A percentile compares a stretch with the other conserved stretches of the same genome.
Conservation (phyloP, 352 stramenopile species). For the Globisporangium takayamanum region DNA sequence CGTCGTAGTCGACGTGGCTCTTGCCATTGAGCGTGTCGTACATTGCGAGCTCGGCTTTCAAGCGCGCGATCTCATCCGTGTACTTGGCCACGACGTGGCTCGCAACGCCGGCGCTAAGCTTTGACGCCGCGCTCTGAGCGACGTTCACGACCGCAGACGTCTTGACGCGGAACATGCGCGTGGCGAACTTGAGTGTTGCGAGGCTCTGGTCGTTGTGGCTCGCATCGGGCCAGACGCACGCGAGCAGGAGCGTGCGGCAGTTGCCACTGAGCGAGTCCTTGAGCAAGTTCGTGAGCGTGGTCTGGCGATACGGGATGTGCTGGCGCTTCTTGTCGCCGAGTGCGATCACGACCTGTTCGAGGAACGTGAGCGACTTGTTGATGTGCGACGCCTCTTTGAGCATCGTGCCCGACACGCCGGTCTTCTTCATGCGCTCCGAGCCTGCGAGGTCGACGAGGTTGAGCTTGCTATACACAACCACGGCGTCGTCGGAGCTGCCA, state of each 20-base stretch:
- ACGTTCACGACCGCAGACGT: conserved; percentile 70
- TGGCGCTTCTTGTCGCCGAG: conserved; percentile 80
- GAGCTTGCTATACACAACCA: conserved; percentile 79
- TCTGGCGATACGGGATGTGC: conserved; percentile 92
- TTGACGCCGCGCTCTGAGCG: conserved; percentile 5
- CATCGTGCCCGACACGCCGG: conserved; percentile 44
- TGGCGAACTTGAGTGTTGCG: conserved; percentile 90
- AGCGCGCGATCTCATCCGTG: conserved; percentile 37
- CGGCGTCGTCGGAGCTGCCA: background rate
- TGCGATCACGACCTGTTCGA: conserved; percentile 88
- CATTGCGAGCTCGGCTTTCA: conserved; percentile 54
- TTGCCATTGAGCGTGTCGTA: conserved; percentile 52
- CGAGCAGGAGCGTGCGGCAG: conserved; percentile 79
- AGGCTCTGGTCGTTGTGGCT: conserved; percentile 84
- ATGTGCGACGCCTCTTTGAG: conserved; percentile 52
- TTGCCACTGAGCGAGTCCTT: conserved; percentile 84
- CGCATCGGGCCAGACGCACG: conserved; percentile 70
- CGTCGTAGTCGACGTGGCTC: conserved; percentile 26
- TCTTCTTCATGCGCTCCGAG: conserved; percentile 89
- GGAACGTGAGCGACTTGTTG: conserved; percentile 68
- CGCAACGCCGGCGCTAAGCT: conserved; percentile 14
- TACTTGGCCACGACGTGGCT: conserved; percentile 22
- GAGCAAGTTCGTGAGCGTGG: conserved; percentile 90
- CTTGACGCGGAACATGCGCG: conserved; percentile 82
- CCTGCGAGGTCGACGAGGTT: conserved; percentile 92